Base-by-base conservation (phyloP, 192 early-diverging fungal genomes). In the Coemansia umbellata region DNA sequence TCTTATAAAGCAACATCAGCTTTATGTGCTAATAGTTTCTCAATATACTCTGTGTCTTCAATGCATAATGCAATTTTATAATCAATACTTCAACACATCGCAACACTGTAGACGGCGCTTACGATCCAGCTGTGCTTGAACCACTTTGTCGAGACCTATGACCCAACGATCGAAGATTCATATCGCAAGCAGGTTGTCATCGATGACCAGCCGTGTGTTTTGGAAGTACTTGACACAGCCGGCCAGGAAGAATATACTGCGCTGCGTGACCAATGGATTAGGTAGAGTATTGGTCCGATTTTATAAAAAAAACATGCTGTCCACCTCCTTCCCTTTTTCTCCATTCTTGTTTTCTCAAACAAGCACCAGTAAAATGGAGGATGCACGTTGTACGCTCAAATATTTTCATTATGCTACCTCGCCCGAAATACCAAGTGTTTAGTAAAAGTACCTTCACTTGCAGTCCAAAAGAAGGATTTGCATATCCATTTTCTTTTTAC, bases 141-240 rank as follows among this genome's bases (percentile, higher is more conserved):
- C 71, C 82, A 82, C 66, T 84, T 84, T 69, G 80, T 80, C 10
- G 82, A 88, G 81, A 97, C 91, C 62, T 99, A 97, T 63, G 93
- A 97, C 79, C 96, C 96, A 41, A 98, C 96, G 6, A 98, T 95
- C 55, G 96, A 99, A 76, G 96, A 96, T 72, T 94, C 91, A 14
- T 99, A 97, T 74, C 81, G 93, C 49, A 95, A 94, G 79, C 93
- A 97, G 76, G 93, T 97, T 9, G 94, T 94, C 30, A 91, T 98
- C 43, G 96, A 98, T 74, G 92, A 90, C 32, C 86, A 95, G 68
- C 91, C 92, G 56, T 98, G 94, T 73, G 91, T 97, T 66, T 75
- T 98, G 24, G 94, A 98, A 75, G 90, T 98, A 63, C 81, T 98
- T 36, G 96, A 97, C 81, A 96, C 94, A 33, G 95, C 95, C 37